Percentiles rank a stretch among this genome's conserved stretches.
Evolutionary conservation across 345 rosid genomes (phyloP).

Genomic region (Aegle marmelos): DNA sequence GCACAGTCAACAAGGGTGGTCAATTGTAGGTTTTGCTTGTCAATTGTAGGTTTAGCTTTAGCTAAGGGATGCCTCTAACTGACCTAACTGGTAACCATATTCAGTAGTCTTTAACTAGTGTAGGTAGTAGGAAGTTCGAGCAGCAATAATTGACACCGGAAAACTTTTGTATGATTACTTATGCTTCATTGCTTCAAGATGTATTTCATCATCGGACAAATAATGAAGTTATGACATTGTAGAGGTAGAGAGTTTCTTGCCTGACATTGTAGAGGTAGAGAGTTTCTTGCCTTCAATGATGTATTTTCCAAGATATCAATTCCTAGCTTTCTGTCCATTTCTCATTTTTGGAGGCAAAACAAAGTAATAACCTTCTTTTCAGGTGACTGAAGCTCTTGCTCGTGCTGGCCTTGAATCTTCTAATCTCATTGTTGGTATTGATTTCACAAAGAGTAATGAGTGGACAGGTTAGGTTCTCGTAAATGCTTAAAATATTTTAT

Average conservation of each 20-base stretch:
- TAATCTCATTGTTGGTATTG: constrained; percentile 96
- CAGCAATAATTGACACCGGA: background rate
- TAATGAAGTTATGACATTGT: background rate
- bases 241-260: background rate
- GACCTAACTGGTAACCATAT: background rate
- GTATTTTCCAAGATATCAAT: background rate
- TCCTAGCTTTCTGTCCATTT: background rate
- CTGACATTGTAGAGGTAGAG: background rate
- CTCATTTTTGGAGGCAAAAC: background rate
- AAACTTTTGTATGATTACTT: background rate
- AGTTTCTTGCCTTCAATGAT: background rate
- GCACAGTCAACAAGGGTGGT: background rate
- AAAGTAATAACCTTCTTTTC: constrained; percentile 9
- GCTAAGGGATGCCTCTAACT: background rate
- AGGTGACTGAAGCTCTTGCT: constrained; percentile 91
- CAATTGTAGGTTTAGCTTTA: background rate
- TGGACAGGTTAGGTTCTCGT: constrained; percentile 77
- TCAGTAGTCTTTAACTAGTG: background rate
- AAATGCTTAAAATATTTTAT: constrained; percentile 12
- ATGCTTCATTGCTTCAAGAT: background rate
- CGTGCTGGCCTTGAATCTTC: constrained; percentile 91
- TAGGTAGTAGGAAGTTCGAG: background rate
- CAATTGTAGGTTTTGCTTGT: background rate
- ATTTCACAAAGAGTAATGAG: constrained; percentile 96
- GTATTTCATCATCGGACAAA: background rate